Percentiles rank a stretch among this genome's conserved stretches.
Conservation (phyloP, 768 basidiomycete species). For the Cyclocybe cylindracea region DNA sequence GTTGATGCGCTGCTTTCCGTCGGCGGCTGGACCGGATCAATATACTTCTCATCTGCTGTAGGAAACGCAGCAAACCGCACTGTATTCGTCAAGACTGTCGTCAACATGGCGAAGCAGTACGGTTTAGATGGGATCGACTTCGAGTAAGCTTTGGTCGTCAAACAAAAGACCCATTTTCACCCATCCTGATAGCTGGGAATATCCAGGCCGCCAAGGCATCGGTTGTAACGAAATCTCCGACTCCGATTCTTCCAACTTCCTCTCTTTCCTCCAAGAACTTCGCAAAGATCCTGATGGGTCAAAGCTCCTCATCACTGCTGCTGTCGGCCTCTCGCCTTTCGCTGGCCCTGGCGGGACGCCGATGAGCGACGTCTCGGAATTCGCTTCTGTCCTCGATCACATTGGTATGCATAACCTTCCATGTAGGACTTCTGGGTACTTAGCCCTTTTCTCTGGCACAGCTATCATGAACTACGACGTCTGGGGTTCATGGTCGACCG, state of each 20-base stretch:
- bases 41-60: conserved; percentile 63
- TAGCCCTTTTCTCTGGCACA: conserved; percentile 16
- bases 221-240: conserved; percentile 65
- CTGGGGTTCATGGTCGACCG: conserved; percentile 49
- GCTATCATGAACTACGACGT: conserved; percentile 70
- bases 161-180: neutral
- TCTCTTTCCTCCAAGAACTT: conserved; percentile 74
- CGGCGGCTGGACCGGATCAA: conserved; percentile 72
- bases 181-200: conserved; percentile 69
- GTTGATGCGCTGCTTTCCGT: conserved; percentile 61
- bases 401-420: conserved; percentile 29
- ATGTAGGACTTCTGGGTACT: neutral
- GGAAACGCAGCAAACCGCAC: conserved; percentile 58
- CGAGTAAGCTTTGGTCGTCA: conserved; percentile 30
- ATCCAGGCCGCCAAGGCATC: conserved; percentile 67
- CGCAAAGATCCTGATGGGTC: conserved; percentile 51
- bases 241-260: conserved; percentile 76
- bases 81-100: conserved; percentile 62
- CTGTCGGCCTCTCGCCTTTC: conserved; percentile 44
- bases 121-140: conserved; percentile 60
- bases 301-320: conserved; percentile 57
- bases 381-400: conserved; percentile 62
- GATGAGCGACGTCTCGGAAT: conserved; percentile 66
- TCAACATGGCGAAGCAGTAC: conserved; percentile 48
- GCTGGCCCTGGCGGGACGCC: conserved; percentile 57